Conservation (phyloP, 2,329 filamentous ascomycete species). For the Colletotrichum sp. region DNA sequence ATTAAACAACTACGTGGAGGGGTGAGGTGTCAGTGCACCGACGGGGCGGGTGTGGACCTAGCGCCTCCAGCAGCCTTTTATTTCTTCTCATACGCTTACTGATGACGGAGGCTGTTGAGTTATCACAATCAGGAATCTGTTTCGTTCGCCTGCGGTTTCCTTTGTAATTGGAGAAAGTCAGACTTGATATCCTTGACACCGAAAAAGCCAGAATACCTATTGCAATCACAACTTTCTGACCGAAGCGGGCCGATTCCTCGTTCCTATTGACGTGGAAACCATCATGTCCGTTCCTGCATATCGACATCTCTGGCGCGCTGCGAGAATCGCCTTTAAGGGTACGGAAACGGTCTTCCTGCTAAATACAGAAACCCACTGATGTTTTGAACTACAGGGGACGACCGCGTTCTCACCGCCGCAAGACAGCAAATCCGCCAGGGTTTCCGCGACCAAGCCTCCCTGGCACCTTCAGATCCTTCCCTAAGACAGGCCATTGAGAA, state of each 20-base stretch:
- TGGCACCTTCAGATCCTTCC: slow-evolving; percentile 63
- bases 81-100: background rate
- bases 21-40: background rate
- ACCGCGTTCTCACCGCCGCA: slow-evolving; percentile 71
- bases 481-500: slow-evolving; percentile 72
- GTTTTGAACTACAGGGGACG: slow-evolving; percentile 65
- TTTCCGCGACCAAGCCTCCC: slow-evolving; percentile 72
- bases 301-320: slow-evolving; percentile 79
- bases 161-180: background rate
- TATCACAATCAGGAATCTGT: background rate
- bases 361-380: background rate
- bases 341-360: background rate
- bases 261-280: background rate
- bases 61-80: background rate
- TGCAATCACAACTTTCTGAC: background rate
- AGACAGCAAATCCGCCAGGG: slow-evolving; percentile 72
- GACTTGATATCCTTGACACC: background rate
- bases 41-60: background rate
- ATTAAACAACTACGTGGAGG: background rate
- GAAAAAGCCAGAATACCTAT: background rate
- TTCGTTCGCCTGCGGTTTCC: background rate
- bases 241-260: background rate
- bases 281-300: slow-evolving; percentile 78
- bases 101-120: background rate
- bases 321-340: slow-evolving; percentile 86